A percentile compares a stretch with the other conserved stretches of the same genome.
These are phyloP conservation scores for Populus trichocarpa DNA, from an alignment of 441 rosid species.

Conservation along the genomic window DNA sequence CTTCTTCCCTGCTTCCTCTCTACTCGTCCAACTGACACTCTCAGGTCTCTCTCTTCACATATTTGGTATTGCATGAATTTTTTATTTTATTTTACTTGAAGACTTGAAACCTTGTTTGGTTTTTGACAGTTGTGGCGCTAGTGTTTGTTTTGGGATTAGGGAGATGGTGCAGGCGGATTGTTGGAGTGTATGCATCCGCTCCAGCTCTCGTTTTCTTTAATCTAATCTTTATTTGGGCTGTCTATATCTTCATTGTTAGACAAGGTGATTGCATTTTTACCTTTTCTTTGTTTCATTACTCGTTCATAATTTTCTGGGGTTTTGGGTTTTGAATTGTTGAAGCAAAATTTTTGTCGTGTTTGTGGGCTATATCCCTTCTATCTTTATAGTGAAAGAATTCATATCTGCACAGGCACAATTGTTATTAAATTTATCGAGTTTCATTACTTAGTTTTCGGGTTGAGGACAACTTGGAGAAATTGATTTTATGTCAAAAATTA, in stretches of 20 bases:
- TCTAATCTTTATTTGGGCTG: constrained; percentile 41
- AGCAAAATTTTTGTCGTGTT: neutral
- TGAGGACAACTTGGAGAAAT: neutral
- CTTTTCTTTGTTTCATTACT: neutral
- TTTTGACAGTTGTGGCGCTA: constrained; percentile 30
- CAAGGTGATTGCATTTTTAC: constrained; percentile 30
- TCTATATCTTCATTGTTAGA: constrained; percentile 37
- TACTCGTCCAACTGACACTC: constrained; percentile 38
- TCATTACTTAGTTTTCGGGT: neutral
- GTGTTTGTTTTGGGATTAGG: constrained; percentile 36
- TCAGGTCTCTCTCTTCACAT: constrained; percentile 28
- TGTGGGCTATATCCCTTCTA: neutral
- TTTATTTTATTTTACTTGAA: neutral
- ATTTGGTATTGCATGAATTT: neutral
- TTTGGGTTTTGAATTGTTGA: neutral
- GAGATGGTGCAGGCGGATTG: constrained; percentile 39
- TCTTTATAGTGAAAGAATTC: neutral
- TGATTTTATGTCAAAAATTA: neutral
- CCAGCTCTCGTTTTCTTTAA: constrained; percentile 51
- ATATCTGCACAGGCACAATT: neutral
- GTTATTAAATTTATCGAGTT: neutral
- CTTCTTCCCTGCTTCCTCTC: constrained; percentile 37
- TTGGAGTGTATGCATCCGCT: constrained; percentile 47
- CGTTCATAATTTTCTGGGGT: neutral
- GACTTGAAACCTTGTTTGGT: neutral